These are phyloP conservation scores for Mucor indicus DNA, from an alignment of 371 early-diverging fungal species.

Conservation along the genomic window DNA sequence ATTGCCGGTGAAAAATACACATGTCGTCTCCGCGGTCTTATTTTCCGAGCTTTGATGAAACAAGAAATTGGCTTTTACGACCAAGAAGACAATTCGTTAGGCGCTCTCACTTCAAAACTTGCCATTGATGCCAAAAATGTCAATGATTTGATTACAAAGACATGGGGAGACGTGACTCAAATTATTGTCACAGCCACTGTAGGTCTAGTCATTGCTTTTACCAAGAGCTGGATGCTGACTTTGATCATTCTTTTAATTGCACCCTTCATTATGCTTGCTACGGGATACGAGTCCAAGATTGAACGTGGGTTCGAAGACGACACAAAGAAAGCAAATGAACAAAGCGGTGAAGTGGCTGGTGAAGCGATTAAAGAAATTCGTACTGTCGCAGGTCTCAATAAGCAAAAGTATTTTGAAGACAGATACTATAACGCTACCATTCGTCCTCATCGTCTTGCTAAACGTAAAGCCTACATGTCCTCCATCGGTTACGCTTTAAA, in stretches of 20 bases:
- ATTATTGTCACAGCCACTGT: slow-evolving; percentile 46
- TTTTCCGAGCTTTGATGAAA: slow-evolving; percentile 61
- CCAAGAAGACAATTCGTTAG: slow-evolving; percentile 75
- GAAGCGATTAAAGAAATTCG: slow-evolving; percentile 88
- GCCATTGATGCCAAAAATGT: slow-evolving; percentile 79
- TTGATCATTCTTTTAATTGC: slow-evolving; percentile 55
- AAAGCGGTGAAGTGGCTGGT: slow-evolving; percentile 71
- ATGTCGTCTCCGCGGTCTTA: slow-evolving; percentile 51
- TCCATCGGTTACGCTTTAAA: slow-evolving; percentile 68
- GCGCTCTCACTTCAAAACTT: slow-evolving; percentile 80
- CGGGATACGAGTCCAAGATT: slow-evolving; percentile 40
- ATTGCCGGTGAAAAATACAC: slow-evolving; percentile 60
- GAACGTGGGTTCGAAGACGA: slow-evolving; percentile 57
- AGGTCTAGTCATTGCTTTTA: slow-evolving; percentile 50
- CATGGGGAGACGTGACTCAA: slow-evolving; percentile 61
- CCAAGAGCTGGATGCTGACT: slow-evolving; percentile 56
- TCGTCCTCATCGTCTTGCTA: slow-evolving; percentile 63
- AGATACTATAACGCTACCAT: slow-evolving; percentile 58
- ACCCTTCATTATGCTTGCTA: slow-evolving; percentile 50
- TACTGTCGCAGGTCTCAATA: slow-evolving; percentile 83
- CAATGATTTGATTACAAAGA: slow-evolving; percentile 65
- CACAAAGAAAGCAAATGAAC: slow-evolving; percentile 66
- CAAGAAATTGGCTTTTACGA: slow-evolving; percentile 93
- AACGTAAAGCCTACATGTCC: slow-evolving; percentile 52
- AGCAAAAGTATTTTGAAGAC: slow-evolving; percentile 66